These are phyloP conservation scores for Geotrichum bryndzae DNA, from an alignment of 1,139 yeast genomes.

Conservation along the genomic window DNA sequence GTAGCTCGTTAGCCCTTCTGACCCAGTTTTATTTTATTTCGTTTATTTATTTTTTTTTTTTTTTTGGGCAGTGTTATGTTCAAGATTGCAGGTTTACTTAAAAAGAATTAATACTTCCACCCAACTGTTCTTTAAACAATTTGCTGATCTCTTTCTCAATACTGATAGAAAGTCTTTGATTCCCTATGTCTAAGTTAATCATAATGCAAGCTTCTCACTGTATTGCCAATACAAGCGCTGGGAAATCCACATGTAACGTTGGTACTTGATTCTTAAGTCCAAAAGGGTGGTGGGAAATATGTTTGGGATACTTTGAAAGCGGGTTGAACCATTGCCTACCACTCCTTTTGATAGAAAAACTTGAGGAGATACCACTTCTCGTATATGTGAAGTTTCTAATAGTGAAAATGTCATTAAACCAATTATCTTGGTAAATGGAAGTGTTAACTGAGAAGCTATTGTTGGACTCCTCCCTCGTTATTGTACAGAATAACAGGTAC, in stretches of 20 bases:
- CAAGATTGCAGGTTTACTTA: not conserved
- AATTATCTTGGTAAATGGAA: not conserved
- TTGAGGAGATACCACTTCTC: not conserved
- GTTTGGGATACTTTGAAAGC: not conserved
- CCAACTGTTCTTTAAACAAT: not conserved
- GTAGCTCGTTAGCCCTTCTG: too few relatives aligned
- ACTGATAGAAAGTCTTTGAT: not conserved
- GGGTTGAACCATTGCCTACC: not conserved
- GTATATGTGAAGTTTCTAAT: not conserved
- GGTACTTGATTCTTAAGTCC: not conserved
- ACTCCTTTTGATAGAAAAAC: too few relatives aligned
- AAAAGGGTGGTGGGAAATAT: not conserved
- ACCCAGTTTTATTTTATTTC: too few relatives aligned
- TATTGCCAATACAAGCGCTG: too few relatives aligned
- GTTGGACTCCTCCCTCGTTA: not conserved
- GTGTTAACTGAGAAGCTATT: too few relatives aligned
- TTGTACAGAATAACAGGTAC: not conserved
- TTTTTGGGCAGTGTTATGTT: not conserved
- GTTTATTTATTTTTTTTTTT: too few relatives aligned
- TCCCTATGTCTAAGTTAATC: not conserved
- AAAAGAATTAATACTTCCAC: not conserved
- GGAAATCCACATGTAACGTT: too few relatives aligned
- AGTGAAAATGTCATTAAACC: not conserved
- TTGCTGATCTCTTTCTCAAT: not conserved
- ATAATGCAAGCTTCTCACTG: too few relatives aligned